A percentile compares a stretch with the other conserved stretches of the same genome.
Evolutionary conservation across 2,329 filamentous ascomycete genomes (phyloP).

Genomic region (Tolypocladium sp.): DNA sequence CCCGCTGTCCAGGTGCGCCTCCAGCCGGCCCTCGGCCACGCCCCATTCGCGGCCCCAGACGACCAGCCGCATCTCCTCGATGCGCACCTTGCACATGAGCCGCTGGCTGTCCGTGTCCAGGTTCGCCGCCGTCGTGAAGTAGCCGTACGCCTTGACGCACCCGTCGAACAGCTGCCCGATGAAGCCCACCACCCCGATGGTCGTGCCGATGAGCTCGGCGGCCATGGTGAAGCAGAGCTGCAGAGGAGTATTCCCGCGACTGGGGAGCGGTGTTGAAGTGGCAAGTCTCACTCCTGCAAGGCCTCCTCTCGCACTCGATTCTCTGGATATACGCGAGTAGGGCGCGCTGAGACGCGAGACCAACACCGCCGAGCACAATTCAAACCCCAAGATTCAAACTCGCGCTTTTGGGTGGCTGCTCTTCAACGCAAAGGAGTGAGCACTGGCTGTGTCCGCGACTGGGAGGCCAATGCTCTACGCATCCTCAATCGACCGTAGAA

Average conservation of each 20-base stretch:
- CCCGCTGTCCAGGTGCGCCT: constrained; percentile 29
- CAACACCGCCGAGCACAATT: neutral
- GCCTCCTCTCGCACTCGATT: neutral
- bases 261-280: neutral
- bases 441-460: neutral
- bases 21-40: constrained; percentile 33
- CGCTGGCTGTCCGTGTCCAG: constrained; percentile 33
- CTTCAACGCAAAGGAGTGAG: neutral
- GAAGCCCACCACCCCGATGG: constrained; percentile 33
- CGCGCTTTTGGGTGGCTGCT: neutral
- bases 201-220: constrained; percentile 31
- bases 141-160: constrained; percentile 34
- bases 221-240: constrained; percentile 14
- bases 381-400: neutral
- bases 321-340: neutral
- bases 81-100: constrained; percentile 37
- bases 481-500: neutral
- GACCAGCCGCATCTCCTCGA: constrained; percentile 38
- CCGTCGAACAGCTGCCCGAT: constrained; percentile 37
- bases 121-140: constrained; percentile 32
- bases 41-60: constrained; percentile 40
- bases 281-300: no score
- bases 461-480: neutral
- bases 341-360: neutral
- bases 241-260: neutral